Evolutionary conservation across 352 stramenopile species (phyloP), one percentile per base, ranked within the genome.

Genomic region (Phytophthora niederhauseri): DNA sequence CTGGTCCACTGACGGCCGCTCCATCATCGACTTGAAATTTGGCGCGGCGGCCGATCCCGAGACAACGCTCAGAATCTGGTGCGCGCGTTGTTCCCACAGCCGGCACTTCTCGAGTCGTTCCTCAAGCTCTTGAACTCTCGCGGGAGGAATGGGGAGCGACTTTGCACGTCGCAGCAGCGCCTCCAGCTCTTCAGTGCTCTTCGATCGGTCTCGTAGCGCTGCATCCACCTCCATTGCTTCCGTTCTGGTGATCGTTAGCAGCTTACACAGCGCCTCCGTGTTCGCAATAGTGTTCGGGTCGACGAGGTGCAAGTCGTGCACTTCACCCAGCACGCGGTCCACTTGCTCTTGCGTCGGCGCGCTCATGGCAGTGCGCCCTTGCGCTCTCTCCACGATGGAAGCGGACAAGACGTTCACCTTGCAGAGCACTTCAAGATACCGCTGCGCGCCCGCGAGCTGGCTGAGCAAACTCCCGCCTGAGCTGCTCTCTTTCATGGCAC

Each of bases 81-180:
- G 72, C 0, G 82, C 88, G 7, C 67, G 72, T 31, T 58, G 43
- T 58, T 93, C 85, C 82, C 86, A 94, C 11, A 64, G 68, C 7
- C 72, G 70, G 30, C 82, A 91, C 24, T 84, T 78, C 2, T 78
- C 60, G 3, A 96, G 70, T 15, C 81, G 84, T 12, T 89, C 68
- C 17, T 76, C 70, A 3, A 94, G 75, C 20, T 87, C 80, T 19
- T 77, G 64, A 0, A 81, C 54, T 34, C 69, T 67, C 22, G 74
- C 54, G 0, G 84, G 81, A 1, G 68, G 75, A 46, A 94, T 78
- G 3, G 81, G 65, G 4, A 92, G 22, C 0, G 56, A 53, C 19
- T 57, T 56, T 17, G 84, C 70, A 0, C 78, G 76, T 28, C 72
- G 66, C 31, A 84, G 66, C 17, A 90, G 30, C 3, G 71, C 76